Percentiles rank a stretch among this genome's conserved stretches.
Conservation (phyloP, 2,329 filamentous ascomycete genomes). For the Shiraia bambusicola region DNA sequence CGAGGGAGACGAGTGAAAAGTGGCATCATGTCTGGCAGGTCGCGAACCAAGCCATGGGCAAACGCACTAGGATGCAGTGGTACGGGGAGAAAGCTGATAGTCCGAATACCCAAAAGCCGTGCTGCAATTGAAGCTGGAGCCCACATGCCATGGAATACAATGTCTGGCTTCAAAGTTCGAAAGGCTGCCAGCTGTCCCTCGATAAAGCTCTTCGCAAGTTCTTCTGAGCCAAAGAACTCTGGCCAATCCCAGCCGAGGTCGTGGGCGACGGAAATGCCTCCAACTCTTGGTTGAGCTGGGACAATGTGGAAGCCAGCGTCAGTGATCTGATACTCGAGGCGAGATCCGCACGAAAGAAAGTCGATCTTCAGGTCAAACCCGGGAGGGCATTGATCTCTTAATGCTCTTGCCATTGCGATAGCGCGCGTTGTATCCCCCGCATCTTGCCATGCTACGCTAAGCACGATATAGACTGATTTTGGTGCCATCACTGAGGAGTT, state of each 20-base stretch:
- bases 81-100: constrained; percentile 37
- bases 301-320: constrained; percentile 38
- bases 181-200: constrained; percentile 36
- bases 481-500: constrained; percentile 13
- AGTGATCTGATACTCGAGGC: constrained; percentile 35
- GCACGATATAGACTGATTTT: constrained; percentile 25
- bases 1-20: constrained; percentile 35
- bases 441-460: constrained; percentile 39
- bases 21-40: constrained; percentile 37
- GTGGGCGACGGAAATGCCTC: constrained; percentile 34
- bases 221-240: constrained; percentile 37
- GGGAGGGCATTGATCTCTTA: constrained; percentile 34
- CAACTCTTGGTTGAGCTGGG: constrained; percentile 31
- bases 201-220: constrained; percentile 35
- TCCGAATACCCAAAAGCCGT: constrained; percentile 32
- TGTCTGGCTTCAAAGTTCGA: constrained; percentile 30
- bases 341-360: constrained; percentile 34
- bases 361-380: constrained; percentile 27
- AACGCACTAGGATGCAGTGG: constrained; percentile 32
- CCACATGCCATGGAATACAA: constrained; percentile 41
- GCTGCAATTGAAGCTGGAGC: constrained; percentile 36
- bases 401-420: constrained; percentile 31
- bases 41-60: constrained; percentile 33
- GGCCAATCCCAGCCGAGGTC: constrained; percentile 40
- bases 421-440: constrained; percentile 37